A percentile compares a stretch with the other conserved stretches of the same genome.
phyloP scores from a whole-genome alignment of 108 stramenopile species.

The Pseudonitzschia pungens region DNA sequence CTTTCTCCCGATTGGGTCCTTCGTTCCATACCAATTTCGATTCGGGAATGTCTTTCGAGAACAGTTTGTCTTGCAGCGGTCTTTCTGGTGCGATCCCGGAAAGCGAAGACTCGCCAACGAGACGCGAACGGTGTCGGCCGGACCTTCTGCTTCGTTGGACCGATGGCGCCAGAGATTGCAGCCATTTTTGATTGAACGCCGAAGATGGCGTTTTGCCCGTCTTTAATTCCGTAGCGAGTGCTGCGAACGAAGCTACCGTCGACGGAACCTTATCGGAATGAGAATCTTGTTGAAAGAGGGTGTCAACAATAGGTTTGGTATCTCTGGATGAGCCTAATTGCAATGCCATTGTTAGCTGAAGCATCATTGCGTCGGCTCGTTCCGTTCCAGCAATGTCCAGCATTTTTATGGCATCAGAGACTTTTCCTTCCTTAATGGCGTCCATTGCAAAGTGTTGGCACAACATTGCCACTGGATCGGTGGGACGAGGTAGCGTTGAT shows the following conservation, averaged over 20 bases:
- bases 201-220: conserved; percentile 16
- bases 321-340: conserved; percentile 40
- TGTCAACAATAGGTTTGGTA: conserved; percentile 22
- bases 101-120: conserved; percentile 54
- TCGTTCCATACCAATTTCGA: conserved; percentile 76
- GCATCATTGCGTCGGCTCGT: conserved; percentile 50
- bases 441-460: conserved; percentile 47
- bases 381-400: conserved; percentile 65
- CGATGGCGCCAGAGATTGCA: conserved; percentile 73
- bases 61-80: conserved; percentile 4
- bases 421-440: conserved; percentile 38
- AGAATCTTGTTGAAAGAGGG: conserved; percentile 28
- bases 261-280: conserved; percentile 13
- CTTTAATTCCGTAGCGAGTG: conserved; percentile 40
- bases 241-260: conserved; percentile 46
- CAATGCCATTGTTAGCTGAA: conserved; percentile 52
- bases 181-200: conserved; percentile 41
- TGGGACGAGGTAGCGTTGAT: conserved; percentile 50
- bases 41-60: conserved; percentile 41
- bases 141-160: conserved; percentile 46
- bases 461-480: conserved; percentile 51
- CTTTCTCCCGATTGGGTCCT: conserved; percentile 70
- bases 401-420: conserved; percentile 56
- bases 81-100: neutral
- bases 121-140: conserved; percentile 36